These are phyloP conservation scores for Pseudodiploospora longispora DNA, from an alignment of 2,329 filamentous ascomycete genomes.

Conservation along the genomic window DNA sequence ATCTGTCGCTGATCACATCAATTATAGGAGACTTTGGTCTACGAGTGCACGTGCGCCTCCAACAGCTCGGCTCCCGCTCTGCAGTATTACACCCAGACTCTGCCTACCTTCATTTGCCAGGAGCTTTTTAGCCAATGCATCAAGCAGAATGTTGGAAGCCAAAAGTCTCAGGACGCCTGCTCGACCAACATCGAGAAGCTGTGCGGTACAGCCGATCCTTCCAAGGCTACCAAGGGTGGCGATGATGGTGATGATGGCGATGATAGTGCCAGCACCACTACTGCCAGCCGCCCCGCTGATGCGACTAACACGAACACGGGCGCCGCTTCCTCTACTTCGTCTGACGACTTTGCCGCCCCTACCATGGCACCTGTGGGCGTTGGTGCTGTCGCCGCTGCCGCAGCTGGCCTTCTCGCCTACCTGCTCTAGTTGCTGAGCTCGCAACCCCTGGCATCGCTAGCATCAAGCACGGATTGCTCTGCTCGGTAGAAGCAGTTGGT, in stretches of 20 bases:
- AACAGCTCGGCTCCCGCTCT: constrained; percentile 44
- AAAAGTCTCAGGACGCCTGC: constrained; percentile 39
- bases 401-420: constrained; percentile 46
- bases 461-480: constrained; percentile 3
- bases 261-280: constrained; percentile 15
- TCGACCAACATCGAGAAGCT: constrained; percentile 36
- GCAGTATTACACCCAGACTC: constrained; percentile 44
- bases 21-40: constrained; percentile 34
- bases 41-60: constrained; percentile 38
- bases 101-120: constrained; percentile 45
- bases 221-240: constrained; percentile 22
- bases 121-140: constrained; percentile 42
- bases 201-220: constrained; percentile 33
- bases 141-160: constrained; percentile 30
- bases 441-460: constrained; percentile 10
- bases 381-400: constrained; percentile 34
- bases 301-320: constrained; percentile 15
- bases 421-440: constrained; percentile 31
- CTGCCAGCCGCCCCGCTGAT: constrained; percentile 20
- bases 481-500: constrained; percentile 8
- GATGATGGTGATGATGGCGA: constrained; percentile 10
- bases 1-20: constrained; percentile 5
- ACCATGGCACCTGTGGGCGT: constrained; percentile 36
- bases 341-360: constrained; percentile 27
- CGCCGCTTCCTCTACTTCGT: constrained; percentile 22